Evolutionary conservation across 2,329 filamentous ascomycete genomes (phyloP), one percentile per base, ranked within the genome.

Genomic region (Myriosclerotinia duriaeana): DNA sequence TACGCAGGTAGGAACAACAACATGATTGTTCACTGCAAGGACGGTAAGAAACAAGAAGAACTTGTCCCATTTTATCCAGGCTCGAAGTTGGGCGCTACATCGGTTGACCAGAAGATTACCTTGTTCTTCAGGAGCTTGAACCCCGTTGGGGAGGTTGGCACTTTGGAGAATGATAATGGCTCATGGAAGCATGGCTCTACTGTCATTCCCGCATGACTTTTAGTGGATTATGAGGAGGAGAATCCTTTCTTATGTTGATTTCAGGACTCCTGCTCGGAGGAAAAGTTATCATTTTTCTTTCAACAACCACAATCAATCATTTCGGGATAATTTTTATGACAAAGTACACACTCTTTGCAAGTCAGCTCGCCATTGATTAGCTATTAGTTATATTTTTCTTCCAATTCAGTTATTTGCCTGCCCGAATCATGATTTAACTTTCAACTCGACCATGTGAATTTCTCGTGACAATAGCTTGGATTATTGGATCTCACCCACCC

Each of bases 51-150:
- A 5, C 11, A n/a, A 9, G 26, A 64, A 26, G 30, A 64, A 11
- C 6, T 64, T 11, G 15, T 59, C 53, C 7, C 26, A 22, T 64
- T 64, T 42, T 64, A 58, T 30, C 62, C 62, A 4, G 62, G 62
- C 42, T 64, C 62, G 17, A 64, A 58, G 53, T 46, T 64, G 22
- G 62, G 62, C 12, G 62, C 42, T 48, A 64, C 62, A 26, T 58
- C 62, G 34, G 62, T 58, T 15, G 53, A 48, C 3, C 40, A 64
- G 53, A 58, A 64, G 44, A 44, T 64, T 12, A 64, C 62, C 34
- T 46, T 64, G 40, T 64, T 64, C 62, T 58, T 58, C 42, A 64
- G 53, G 34, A 64, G 15, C 53, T 64, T 64, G 53, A 59, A 48
- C 42, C 62, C 62, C 34, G 62, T 58, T 17, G 54, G 54, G 5